phyloP scores from a whole-genome alignment of 2,329 filamentous ascomycete species.

The Diaporthe vexans region DNA sequence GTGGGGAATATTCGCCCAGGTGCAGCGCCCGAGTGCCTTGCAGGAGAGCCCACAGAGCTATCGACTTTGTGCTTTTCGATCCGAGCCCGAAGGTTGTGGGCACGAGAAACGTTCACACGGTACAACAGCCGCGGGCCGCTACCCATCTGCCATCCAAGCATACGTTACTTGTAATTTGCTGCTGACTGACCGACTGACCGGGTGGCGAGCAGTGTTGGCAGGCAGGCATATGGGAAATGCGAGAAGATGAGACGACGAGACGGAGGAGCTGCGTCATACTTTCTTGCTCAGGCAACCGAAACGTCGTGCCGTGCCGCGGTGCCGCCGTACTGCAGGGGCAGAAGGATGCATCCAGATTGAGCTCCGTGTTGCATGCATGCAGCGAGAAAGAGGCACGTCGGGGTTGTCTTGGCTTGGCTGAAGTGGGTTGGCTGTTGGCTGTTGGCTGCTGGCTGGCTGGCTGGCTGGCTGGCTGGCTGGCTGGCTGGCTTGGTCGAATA shows the following conservation, averaged over 20 bases:
- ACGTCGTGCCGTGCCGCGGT: slow-evolving; percentile 26
- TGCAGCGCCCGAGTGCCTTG: not conserved
- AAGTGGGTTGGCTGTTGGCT: too few species aligned
- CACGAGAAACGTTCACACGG: not conserved
- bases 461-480: not conserved
- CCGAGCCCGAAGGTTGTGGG: not conserved
- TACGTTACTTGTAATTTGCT: too few species aligned
- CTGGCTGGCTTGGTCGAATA: not conserved
- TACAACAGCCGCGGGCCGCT: not conserved
- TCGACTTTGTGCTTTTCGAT: not conserved
- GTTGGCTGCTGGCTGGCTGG: not conserved
- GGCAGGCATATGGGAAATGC: not conserved
- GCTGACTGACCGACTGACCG: not conserved
- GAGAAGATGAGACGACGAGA: not conserved
- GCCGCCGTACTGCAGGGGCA: slow-evolving; percentile 29
- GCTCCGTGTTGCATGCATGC: slow-evolving; percentile 13
- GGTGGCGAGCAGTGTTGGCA: not conserved
- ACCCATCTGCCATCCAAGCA: not conserved
- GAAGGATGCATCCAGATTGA: slow-evolving; percentile 17
- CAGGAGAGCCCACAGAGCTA: slow-evolving; percentile 7
- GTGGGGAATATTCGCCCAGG: not conserved
- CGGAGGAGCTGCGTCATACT: slow-evolving; percentile 19
- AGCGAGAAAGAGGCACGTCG: not conserved
- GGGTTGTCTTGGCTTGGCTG: not conserved
- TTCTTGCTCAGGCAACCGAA: slow-evolving; percentile 2